Conservation (phyloP, 2,329 filamentous ascomycete species). For the Aspergillus ochraceoroseus region DNA sequence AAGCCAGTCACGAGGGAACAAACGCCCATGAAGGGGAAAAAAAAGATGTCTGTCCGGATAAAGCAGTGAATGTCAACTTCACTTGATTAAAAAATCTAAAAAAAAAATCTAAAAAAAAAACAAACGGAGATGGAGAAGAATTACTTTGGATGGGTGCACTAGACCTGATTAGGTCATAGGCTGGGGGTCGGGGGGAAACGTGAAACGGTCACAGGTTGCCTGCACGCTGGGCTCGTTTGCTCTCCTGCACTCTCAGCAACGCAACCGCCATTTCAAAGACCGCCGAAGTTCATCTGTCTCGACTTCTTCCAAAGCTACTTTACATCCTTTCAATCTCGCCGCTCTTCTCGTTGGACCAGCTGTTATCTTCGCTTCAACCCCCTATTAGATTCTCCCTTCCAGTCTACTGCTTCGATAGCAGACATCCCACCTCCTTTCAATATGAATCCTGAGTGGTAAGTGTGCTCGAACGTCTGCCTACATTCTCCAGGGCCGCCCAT, state of each 20-base stretch:
- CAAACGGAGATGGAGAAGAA: slow-evolving; percentile 5
- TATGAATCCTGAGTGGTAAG: slow-evolving; percentile 50
- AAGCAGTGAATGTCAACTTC: no score
- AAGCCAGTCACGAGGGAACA: no score
- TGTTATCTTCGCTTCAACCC: slow-evolving; percentile 6
- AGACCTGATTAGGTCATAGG: slow-evolving; percentile 16
- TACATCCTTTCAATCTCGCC: slow-evolving; percentile 16
- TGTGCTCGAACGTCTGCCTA: slow-evolving; percentile 17
- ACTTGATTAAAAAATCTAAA: no score
- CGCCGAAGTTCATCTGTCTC: slow-evolving; percentile 22
- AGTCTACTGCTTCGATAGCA: background rate
- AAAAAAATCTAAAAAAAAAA: no score
- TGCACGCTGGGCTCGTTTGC: slow-evolving; percentile 29
- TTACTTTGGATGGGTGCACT: slow-evolving; percentile 16
- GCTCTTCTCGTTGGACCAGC: slow-evolving; percentile 5
- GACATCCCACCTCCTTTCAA: slow-evolving; percentile 8
- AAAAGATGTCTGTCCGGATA: no score
- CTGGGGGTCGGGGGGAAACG: slow-evolving; percentile 15
- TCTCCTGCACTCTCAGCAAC: slow-evolving; percentile 28
- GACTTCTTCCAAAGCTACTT: slow-evolving; percentile 17
- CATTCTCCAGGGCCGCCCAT: slow-evolving; percentile 6
- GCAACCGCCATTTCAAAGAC: slow-evolving; percentile 26
- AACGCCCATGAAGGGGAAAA: no score
- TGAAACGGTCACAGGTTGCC: slow-evolving; percentile 25
- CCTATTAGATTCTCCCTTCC: slow-evolving; percentile 2